Conservation (phyloP, 192 early-diverging fungal genomes). For the Coemansia nantahalensis region DNA sequence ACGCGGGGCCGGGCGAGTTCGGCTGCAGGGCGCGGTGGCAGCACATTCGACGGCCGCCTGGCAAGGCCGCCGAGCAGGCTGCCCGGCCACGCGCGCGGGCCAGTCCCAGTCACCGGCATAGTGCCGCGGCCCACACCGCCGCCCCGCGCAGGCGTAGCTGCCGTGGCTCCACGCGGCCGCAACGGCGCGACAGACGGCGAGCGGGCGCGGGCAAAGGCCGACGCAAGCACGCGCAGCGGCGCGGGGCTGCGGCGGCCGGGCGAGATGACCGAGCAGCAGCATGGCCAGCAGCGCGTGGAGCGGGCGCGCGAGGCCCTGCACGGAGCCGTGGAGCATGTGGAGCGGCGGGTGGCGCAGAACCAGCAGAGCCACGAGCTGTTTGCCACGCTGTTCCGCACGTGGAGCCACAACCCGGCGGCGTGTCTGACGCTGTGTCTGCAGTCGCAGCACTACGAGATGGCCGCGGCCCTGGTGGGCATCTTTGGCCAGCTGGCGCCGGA, state of each 20-base stretch:
- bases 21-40: too few species aligned
- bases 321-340: slow-evolving; percentile 15
- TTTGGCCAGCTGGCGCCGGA: slow-evolving; percentile 83
- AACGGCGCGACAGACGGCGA: not conserved
- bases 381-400: slow-evolving; percentile 80
- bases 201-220: not conserved
- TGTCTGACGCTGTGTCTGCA: slow-evolving; percentile 91
- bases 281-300: not conserved
- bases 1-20: too few species aligned
- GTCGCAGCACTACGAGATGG: slow-evolving; percentile 96
- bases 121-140: too few species aligned
- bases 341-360: slow-evolving; percentile 26
- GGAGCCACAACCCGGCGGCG: slow-evolving; percentile 97
- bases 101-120: too few species aligned
- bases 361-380: slow-evolving; percentile 77
- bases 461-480: slow-evolving; percentile 70
- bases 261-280: too few species aligned
- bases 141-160: slow-evolving; percentile 5
- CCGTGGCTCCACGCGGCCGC: not conserved
- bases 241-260: not conserved
- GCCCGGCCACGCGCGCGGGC: too few species aligned
- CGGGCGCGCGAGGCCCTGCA: slow-evolving; percentile 12
- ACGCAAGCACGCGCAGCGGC: not conserved
- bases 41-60: too few species aligned
- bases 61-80: too few species aligned